phyloP scores from a whole-genome alignment of 441 rosid species.

The Macaranga tanarius region DNA sequence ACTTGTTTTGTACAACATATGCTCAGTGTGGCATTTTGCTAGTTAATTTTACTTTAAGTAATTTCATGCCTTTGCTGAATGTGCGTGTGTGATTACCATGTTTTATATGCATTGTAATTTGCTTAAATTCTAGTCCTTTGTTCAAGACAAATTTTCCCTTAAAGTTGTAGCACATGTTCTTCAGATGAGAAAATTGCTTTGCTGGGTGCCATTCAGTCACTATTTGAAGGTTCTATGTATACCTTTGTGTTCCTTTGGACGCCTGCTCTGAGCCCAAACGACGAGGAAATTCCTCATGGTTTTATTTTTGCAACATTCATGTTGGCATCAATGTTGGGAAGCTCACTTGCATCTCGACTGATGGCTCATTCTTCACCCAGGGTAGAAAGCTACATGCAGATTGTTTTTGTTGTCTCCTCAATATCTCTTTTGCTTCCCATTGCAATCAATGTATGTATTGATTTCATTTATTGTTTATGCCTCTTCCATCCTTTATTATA shows the following conservation, averaged over 20 bases:
- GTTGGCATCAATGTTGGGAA: constrained; percentile 96
- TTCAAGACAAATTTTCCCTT: not conserved
- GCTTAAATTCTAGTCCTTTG: not conserved
- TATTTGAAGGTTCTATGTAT: constrained; percentile 96
- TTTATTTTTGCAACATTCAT: constrained; percentile 93
- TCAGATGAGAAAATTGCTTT: constrained; percentile 90
- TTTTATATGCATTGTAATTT: not conserved
- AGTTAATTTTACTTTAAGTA: not conserved
- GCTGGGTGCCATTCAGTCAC: constrained; percentile 93
- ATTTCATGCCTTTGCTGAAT: constrained; percentile 5
- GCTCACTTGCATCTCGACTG: constrained; percentile 87
- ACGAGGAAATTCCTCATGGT: constrained; percentile 92
- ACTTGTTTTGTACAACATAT: not conserved
- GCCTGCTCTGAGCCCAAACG: constrained; percentile 89
- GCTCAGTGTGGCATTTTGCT: constrained; percentile 12
- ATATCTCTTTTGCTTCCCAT: constrained; percentile 80
- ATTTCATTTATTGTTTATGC: not conserved
- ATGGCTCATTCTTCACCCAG: constrained; percentile 63
- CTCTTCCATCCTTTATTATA: not conserved
- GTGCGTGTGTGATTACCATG: not conserved
- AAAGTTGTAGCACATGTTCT: not conserved
- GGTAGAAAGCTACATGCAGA: constrained; percentile 97
- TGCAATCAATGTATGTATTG: constrained; percentile 49
- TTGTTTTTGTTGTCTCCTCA: constrained; percentile 72
- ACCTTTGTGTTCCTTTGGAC: constrained; percentile 97